Base-by-base conservation (phyloP, 257 asterid genomes). In the Gentiana macrophylla region DNA sequence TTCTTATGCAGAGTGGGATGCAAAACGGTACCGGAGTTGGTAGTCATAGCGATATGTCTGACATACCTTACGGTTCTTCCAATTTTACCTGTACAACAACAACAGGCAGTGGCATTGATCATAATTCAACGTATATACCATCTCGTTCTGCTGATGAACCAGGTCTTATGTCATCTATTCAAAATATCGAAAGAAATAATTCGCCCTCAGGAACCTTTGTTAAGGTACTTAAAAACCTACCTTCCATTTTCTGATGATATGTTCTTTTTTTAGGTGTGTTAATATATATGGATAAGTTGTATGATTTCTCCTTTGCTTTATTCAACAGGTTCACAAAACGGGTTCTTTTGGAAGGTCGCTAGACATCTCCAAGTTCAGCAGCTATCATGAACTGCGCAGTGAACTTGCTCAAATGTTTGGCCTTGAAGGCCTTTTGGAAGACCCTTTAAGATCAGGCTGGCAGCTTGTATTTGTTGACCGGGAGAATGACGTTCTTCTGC, bases 391-490 rank as follows among this genome's bases (percentile, higher is more conserved):
- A 75, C 80, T 86, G 75, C 86, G 95, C 4, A 55, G 77, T 66
- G 94, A 77, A 61, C 90, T 86, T 57, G 90, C 88, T 6, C 76
- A 55, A 56, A 80, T 83, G 90, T 86, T 86, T 68, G 88, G 94
- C 63, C 91, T 86, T 33, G 84, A 83, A 74, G 94, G 94, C 77
- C 79, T 76, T 67, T 66, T 83, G 72, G 94, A 83, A 68, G 94
- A 83, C 72, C 89, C 90, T 53, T 67, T 83, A 80, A 87, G 94
- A 84, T 87, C 96, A 87, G 96, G 96, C 92, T 87, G 96, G 96
- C 96, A 87, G 96, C 96, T 87, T 87, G 94, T 87, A 81, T 78
- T 87, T 56, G 94, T 84, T 66, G 96, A 87, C 85, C 80, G 94
- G 54, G 96, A 87, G 85, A 71, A 80, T 54, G 96, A 87, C 52